Evolutionary conservation across 2,329 filamentous ascomycete genomes (phyloP).

Genomic region (Anisogramma anomala): DNA sequence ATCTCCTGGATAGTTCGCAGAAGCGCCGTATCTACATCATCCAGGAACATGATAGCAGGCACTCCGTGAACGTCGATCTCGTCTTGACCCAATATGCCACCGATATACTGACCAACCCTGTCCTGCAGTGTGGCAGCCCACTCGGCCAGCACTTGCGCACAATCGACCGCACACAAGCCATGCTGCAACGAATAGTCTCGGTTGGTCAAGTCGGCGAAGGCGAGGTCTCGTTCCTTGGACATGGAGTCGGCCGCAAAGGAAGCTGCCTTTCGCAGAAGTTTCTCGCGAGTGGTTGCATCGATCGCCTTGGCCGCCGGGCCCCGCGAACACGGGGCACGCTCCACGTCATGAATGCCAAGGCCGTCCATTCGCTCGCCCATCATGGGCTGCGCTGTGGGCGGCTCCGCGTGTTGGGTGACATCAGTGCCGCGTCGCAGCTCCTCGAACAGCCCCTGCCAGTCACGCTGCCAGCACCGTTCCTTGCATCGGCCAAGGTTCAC

Average conservation of each 20-base stretch:
- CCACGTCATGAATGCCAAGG: constrained; percentile 39
- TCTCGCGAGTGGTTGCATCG: constrained; percentile 60
- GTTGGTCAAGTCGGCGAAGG: constrained; percentile 72
- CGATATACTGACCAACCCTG: constrained; percentile 79
- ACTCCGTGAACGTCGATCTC: constrained; percentile 68
- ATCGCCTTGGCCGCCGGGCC: constrained; percentile 26
- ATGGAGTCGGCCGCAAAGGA: constrained; percentile 91
- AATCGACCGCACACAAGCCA: constrained; percentile 87
- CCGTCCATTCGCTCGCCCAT: constrained; percentile 24
- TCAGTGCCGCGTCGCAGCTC: constrained; percentile 72
- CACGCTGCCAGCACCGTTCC: constrained; percentile 85
- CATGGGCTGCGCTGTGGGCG: constrained; percentile 19
- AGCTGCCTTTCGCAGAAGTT: constrained; percentile 83
- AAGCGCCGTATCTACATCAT: constrained; percentile 82
- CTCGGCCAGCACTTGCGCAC: constrained; percentile 83
- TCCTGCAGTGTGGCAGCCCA: constrained; percentile 92
- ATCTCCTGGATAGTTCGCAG: constrained; percentile 74
- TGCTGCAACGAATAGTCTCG: constrained; percentile 82
- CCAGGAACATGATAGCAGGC: constrained; percentile 78
- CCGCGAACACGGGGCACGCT: constrained; percentile 39
- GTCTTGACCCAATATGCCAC: constrained; percentile 76
- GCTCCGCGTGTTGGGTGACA: constrained; percentile 59
- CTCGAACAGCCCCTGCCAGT: constrained; percentile 84
- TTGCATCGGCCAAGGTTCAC: constrained; percentile 88
- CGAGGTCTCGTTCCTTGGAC: constrained; percentile 73